Evolutionary conservation across 2,329 filamentous ascomycete species (phyloP), one percentile per base, ranked within the genome.

Genomic region (Aspergillus brasiliensis): DNA sequence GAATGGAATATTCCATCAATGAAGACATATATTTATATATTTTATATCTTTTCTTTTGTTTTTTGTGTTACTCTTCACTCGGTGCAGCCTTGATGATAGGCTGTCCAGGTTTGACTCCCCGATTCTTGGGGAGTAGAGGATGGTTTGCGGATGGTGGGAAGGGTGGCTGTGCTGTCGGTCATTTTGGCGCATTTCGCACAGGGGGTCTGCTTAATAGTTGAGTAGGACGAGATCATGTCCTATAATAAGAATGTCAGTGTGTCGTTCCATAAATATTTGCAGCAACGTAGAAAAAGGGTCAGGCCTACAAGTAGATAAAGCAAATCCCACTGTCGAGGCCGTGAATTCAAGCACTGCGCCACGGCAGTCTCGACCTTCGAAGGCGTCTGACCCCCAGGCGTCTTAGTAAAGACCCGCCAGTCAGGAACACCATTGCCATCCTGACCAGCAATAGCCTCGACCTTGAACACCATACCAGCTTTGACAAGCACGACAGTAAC

Each of bases 161-260:
- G 71, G 60, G 76, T 76, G 11, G 76, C 72, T n/a, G 69, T 65
- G 27, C 65, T 67, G 62, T 79, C 71, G 57, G 75, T 73, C 58
- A 80, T 66, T 17, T 69, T 72, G 42, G 64, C 65, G 66, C 78
- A 80, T 56, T 73, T 77, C 3, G 67, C 60, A 58, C 78, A 80
- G 15, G 73, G 68, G 2, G 70, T 75, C 28, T 73, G 70, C 48
- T 75, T 79, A 59, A 80, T 68, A 57, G 77, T 71, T 11, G 72
- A 63, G 62, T 79, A 80, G 19, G 78, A 77, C 27, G 73, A 68
- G 8, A 79, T 75, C 72, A 78, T 78, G 53, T 78, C 75, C 78
- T 80, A 49, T 10, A 4, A 34, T 34, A 3, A 34, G 2, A n/a
- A 34, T 13, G 0, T 34, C 31, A 34, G 31, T 13, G 5, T 34